Conservation (phyloP, 2,329 filamentous ascomycete species). For the Cordyceps javanica region DNA sequence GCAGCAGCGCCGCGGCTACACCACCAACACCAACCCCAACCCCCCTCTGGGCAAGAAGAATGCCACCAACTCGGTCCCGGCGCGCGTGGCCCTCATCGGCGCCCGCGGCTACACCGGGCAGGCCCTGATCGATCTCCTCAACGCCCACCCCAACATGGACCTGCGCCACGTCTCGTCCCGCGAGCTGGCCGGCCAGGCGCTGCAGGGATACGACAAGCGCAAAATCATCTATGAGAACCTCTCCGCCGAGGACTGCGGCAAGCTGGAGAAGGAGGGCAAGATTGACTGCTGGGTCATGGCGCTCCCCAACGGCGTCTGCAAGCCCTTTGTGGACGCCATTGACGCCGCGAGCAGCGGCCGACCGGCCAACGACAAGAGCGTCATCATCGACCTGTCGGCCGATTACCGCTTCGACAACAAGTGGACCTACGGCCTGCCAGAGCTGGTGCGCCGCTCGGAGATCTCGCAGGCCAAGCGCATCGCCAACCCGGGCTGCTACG, state of each 20-base stretch:
- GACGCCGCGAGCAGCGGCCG: conserved; percentile 31
- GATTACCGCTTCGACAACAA: conserved; percentile 84
- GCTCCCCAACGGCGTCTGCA: conserved; percentile 89
- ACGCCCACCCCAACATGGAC: conserved; percentile 83
- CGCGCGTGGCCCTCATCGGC: conserved; percentile 81
- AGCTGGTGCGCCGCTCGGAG: conserved; percentile 69
- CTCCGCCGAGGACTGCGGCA: conserved; percentile 74
- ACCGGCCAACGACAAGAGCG: conserved; percentile 46
- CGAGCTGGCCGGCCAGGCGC: conserved; percentile 79
- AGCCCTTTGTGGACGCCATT: conserved; percentile 87
- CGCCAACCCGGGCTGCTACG: conserved; percentile 91
- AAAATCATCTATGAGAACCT: conserved; percentile 91
- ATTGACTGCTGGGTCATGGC: conserved; percentile 98
- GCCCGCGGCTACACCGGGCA: conserved; percentile 93
- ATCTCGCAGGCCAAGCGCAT: conserved; percentile 81
- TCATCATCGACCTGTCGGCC: conserved; percentile 89
- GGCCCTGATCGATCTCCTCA: conserved; percentile 79
- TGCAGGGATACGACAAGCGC: conserved; percentile 85
- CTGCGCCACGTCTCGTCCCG: conserved; percentile 88
- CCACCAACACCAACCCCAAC: conserved; percentile 52
- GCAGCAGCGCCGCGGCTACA: conserved; percentile 17
- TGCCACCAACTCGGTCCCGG: conserved; percentile 70
- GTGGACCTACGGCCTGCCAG: conserved; percentile 89
- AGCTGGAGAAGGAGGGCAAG: conserved; percentile 76
- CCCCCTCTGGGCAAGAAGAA: conserved; percentile 86